phyloP scores from a whole-genome alignment of 306 rosid genomes.

The Trichosanthes cucumerina region DNA sequence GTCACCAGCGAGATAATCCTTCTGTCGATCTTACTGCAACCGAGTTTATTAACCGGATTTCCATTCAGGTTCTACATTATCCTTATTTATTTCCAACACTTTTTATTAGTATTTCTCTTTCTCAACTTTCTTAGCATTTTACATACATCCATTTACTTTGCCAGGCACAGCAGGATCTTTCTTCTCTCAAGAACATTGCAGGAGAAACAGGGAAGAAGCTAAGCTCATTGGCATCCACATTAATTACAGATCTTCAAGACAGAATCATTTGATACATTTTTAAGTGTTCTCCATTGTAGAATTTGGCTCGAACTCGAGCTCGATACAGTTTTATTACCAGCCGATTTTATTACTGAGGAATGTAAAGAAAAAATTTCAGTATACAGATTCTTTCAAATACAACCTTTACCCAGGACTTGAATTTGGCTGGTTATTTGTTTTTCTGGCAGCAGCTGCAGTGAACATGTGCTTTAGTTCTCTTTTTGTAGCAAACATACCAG shows the following conservation, averaged over 20 bases:
- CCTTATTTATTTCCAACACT: not conserved
- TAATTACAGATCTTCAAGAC: constrained; percentile 82
- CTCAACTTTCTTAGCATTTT: not conserved
- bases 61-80: constrained; percentile 13
- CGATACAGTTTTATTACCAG: not conserved
- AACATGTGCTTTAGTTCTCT: constrained; percentile 2
- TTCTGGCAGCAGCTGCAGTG: not conserved
- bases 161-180: constrained; percentile 83
- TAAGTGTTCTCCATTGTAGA: not conserved
- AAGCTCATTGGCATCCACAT: constrained; percentile 63
- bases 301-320: not conserved
- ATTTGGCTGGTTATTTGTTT: not conserved
- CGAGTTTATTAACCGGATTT: constrained; percentile 17
- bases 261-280: constrained; percentile 50
- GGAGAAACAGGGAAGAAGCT: constrained; percentile 96
- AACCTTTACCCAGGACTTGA: not conserved
- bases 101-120: not conserved
- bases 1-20: constrained; percentile 34
- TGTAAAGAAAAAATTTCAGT: not conserved
- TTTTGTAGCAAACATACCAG: not conserved
- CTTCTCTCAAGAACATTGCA: constrained; percentile 72
- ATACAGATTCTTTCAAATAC: constrained; percentile 2
- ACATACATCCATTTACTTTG: not conserved
- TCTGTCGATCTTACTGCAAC: constrained; percentile 44
- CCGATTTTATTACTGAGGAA: not conserved